These are phyloP conservation scores for Huiozyma naganishii DNA, from an alignment of 805 yeast genomes.

Conservation along the genomic window DNA sequence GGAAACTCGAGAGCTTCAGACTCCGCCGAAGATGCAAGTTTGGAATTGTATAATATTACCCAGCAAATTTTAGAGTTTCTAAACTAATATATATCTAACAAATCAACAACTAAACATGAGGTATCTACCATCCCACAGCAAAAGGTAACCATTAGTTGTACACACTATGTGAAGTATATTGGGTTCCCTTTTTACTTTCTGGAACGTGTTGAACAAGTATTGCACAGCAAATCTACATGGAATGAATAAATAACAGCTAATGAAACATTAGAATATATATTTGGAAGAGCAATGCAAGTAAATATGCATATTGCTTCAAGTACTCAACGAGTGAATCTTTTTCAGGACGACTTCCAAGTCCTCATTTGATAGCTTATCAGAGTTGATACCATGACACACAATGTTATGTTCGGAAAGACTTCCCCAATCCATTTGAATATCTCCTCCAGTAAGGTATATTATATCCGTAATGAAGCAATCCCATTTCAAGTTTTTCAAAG, in stretches of 20 bases:
- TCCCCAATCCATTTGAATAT: conserved; percentile 39
- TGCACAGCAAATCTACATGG: too few species aligned
- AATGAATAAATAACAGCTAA: too few species aligned
- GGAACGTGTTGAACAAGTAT: too few species aligned
- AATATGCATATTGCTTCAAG: neutral
- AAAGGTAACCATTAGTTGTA: too few species aligned
- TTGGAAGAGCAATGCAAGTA: neutral
- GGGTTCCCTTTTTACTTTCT: too few species aligned
- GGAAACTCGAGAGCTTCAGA: conserved; percentile 24
- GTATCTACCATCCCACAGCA: too few species aligned
- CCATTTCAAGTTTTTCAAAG: conserved; percentile 25
- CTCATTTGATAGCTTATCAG: conserved; percentile 17
- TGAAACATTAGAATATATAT: too few species aligned
- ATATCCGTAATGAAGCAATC: conserved; percentile 51
- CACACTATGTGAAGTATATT: too few species aligned
- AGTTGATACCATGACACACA: conserved; percentile 30
- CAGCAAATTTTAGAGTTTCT: conserved; percentile 51
- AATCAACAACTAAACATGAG: too few species aligned
- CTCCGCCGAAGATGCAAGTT: conserved; percentile 49
- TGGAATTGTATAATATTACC: conserved; percentile 53
- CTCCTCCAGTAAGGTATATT: conserved; percentile 41
- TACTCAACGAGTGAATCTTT: conserved; percentile 1
- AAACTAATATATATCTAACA: conserved; percentile 7
- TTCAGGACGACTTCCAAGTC: conserved; percentile 7
- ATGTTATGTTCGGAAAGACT: conserved; percentile 35